Conservation (phyloP, 2,329 filamentous ascomycete genomes). For the Botrytis squamosa region DNA sequence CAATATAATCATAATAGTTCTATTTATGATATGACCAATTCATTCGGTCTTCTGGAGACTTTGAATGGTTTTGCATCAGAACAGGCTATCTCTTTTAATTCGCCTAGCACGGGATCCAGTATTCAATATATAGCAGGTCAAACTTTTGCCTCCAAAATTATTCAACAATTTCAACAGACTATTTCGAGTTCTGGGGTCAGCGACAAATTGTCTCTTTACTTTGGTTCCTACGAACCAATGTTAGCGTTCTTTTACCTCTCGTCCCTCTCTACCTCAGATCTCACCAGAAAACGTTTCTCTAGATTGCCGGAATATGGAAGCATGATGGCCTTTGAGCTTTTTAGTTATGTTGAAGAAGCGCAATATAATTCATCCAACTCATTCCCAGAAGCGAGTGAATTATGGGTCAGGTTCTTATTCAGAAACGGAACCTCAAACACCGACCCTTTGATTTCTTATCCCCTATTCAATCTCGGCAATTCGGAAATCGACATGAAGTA, state of each 20-base stretch:
- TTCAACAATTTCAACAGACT: slow-evolving; percentile 43
- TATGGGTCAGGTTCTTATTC: slow-evolving; percentile 58
- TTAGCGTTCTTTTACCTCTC: slow-evolving; percentile 54
- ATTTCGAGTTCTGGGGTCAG: slow-evolving; percentile 43
- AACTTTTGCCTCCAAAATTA: slow-evolving; percentile 49
- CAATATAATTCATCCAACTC: slow-evolving; percentile 39
- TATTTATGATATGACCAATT: slow-evolving; percentile 45
- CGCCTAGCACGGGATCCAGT: slow-evolving; percentile 53
- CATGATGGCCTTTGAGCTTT: slow-evolving; percentile 71
- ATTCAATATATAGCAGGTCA: slow-evolving; percentile 50
- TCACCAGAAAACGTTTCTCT: slow-evolving; percentile 48
- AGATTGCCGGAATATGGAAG: slow-evolving; percentile 66
- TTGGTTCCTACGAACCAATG: slow-evolving; percentile 56
- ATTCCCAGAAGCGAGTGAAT: slow-evolving; percentile 33
- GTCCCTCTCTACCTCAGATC: slow-evolving; percentile 42
- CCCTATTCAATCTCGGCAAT: slow-evolving; percentile 37
- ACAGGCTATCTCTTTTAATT: slow-evolving; percentile 62
- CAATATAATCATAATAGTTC: slow-evolving; percentile 52
- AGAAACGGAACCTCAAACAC: slow-evolving; percentile 47
- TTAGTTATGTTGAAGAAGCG: slow-evolving; percentile 41
- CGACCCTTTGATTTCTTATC: slow-evolving; percentile 37
- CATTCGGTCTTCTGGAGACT: slow-evolving; percentile 51
- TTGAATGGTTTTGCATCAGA: slow-evolving; percentile 59
- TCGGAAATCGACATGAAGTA: slow-evolving; percentile 34
- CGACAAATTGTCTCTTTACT: slow-evolving; percentile 52